phyloP scores from a whole-genome alignment of 345 rosid genomes.

The Brassica nigra region DNA sequence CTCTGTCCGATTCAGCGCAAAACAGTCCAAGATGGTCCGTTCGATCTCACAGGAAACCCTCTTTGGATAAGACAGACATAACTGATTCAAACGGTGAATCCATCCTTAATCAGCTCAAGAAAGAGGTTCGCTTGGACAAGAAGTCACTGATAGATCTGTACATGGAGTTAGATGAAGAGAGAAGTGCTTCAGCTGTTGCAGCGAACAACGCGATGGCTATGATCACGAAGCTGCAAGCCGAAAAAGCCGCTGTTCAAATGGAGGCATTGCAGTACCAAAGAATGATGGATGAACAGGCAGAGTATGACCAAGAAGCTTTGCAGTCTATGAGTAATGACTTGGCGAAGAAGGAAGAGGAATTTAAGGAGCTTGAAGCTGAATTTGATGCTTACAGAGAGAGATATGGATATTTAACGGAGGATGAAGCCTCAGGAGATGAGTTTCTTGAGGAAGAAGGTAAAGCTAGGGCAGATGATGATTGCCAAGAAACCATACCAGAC shows the following conservation, averaged over 20 bases:
- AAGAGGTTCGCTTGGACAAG: not conserved
- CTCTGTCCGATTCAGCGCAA: constrained; percentile 32
- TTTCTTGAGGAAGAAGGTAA: constrained; percentile 13
- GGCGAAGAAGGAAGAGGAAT: constrained; percentile 59
- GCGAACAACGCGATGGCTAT: constrained; percentile 96
- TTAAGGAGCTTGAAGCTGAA: constrained; percentile 66
- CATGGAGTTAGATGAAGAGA: not conserved
- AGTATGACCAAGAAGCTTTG: constrained; percentile 84
- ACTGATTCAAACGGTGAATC: not conserved
- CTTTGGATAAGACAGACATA: constrained; percentile 11
- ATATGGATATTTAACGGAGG: constrained; percentile 51
- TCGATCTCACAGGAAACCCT: constrained; percentile 49
- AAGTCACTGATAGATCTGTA: not conserved
- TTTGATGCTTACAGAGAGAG: constrained; percentile 62
- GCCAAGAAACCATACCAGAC: constrained; percentile 36
- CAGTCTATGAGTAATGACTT: constrained; percentile 59
- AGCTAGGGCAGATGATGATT: constrained; percentile 18
- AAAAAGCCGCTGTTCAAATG: constrained; percentile 93
- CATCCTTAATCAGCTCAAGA: not conserved
- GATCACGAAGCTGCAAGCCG: constrained; percentile 87
- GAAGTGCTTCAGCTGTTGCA: not conserved
- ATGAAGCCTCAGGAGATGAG: constrained; percentile 21
- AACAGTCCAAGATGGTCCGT: not conserved
- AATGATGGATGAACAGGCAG: constrained; percentile 99
- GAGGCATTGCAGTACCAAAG: constrained; percentile 97